Evolutionary conservation across 148 eudicot species (phyloP).

Genomic region (Chenopodium formosanum): DNA sequence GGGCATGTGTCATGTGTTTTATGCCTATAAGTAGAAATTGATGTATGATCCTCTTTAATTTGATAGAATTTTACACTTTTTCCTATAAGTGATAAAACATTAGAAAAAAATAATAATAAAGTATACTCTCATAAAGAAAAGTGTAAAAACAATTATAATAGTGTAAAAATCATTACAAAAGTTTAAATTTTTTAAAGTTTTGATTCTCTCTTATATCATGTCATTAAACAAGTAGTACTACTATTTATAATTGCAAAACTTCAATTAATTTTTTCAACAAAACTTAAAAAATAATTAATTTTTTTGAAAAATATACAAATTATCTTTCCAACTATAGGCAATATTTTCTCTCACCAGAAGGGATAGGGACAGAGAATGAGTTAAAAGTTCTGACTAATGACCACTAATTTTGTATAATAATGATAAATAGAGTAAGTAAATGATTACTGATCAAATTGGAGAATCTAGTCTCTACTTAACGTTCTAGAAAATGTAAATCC

Average conservation of each 20-base stretch:
- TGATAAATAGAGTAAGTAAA: slow-evolving; percentile 11
- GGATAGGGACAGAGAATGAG: slow-evolving; percentile 1
- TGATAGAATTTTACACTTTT: not conserved
- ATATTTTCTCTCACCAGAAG: not conserved
- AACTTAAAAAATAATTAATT: no score
- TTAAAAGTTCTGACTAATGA: slow-evolving; percentile 21
- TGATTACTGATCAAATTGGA: slow-evolving; percentile 8
- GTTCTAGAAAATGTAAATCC: not conserved
- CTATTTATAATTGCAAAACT: not conserved
- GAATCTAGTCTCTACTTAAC: not conserved
- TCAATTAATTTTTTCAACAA: no score
- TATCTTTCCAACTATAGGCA: not conserved
- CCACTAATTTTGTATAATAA: slow-evolving; percentile 16
- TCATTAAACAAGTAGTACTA: not conserved
- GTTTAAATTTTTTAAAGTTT: not conserved
- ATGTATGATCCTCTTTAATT: not conserved
- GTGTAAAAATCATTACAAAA: slow-evolving; percentile 3
- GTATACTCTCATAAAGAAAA: not conserved
- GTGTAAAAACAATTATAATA: not conserved
- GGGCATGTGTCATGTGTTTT: no score
- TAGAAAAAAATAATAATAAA: not conserved
- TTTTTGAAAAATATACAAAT: no score
- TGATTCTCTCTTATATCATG: not conserved
- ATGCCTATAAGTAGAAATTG: not conserved
- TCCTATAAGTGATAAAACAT: not conserved